These are phyloP conservation scores for fission yeast (Schizosaccharomyces pombe) DNA, from an alignment of 805 yeast species.

Conservation along the genomic window ASM294v3 CU329670.1:944001-944500, in stretches of 20 bases:
- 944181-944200: slow-evolving; percentile 45
- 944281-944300: slow-evolving; percentile 44
- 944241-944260: slow-evolving; percentile 76
- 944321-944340: slow-evolving; percentile 48
- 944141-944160: slow-evolving; percentile 97
- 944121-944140: slow-evolving; percentile 56
- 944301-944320: slow-evolving; percentile 48
- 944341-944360: slow-evolving; percentile 79
- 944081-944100: slow-evolving; percentile 44
- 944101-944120: slow-evolving; percentile 34
- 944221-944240: slow-evolving; percentile 46
- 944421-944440: slow-evolving; percentile 41
- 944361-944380: slow-evolving; percentile 94
- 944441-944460: slow-evolving; percentile 54
- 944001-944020: slow-evolving; percentile 42
- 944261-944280: slow-evolving; percentile 96
- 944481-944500: slow-evolving; percentile 83
- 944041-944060: slow-evolving; percentile 92
- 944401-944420: slow-evolving; percentile 42
- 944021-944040: slow-evolving; percentile 76
- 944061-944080: slow-evolving; percentile 69
- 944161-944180: slow-evolving; percentile 79
- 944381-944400: slow-evolving; percentile 60
- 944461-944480: slow-evolving; percentile 89
- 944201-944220: slow-evolving; percentile 46